A percentile compares a stretch with the other conserved stretches of the same genome.
Conservation (phyloP, 305 asterid genomes). For the Solanum hybrid region DNA sequence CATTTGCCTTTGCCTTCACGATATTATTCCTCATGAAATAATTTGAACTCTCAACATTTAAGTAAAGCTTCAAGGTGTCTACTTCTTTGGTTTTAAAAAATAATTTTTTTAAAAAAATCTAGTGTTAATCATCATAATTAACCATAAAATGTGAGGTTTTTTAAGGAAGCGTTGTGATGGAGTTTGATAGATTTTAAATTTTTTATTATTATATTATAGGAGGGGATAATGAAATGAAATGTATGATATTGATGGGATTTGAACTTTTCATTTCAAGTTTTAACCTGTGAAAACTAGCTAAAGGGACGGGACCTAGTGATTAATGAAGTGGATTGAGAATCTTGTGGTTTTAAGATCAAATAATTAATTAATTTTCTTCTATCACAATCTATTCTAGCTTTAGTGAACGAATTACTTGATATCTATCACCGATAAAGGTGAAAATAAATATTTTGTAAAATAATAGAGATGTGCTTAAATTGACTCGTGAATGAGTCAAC, state of each 20-base stretch:
- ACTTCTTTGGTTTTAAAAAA: background rate
- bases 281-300: too few relatives aligned
- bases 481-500: background rate
- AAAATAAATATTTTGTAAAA: background rate
- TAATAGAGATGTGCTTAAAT: background rate
- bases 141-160: background rate
- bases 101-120: background rate
- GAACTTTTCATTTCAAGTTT: background rate
- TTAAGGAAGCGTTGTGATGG: background rate
- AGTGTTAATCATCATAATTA: too few relatives aligned
- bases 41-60: background rate
- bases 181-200: background rate
- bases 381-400: background rate
- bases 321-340: background rate
- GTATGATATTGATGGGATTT: background rate
- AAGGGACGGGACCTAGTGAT: accelerated
- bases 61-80: background rate
- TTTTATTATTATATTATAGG: background rate
- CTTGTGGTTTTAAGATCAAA: background rate
- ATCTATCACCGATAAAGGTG: accelerated
- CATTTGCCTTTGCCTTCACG: background rate
- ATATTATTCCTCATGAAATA: background rate
- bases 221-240: background rate
- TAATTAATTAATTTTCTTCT: background rate
- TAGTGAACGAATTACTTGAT: accelerated